Evolutionary conservation across 1,139 yeast species (phyloP).

Genomic region (Ashbya aceris): DNA sequence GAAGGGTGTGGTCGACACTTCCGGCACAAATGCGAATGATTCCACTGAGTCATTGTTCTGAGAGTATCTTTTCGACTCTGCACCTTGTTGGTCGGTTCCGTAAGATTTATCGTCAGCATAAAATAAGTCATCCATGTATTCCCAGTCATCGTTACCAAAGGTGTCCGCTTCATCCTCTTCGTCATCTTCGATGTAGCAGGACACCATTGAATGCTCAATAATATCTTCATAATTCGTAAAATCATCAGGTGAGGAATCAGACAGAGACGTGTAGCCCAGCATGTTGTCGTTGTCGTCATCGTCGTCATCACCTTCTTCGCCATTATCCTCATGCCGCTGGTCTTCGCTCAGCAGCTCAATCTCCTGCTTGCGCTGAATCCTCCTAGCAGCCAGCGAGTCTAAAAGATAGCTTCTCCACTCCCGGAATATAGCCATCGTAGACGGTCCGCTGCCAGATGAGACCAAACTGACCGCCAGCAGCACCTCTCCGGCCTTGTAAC

Average conservation of each 20-base stretch:
- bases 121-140: not conserved
- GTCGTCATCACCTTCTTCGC: slow-evolving; percentile 5
- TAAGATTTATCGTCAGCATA: slow-evolving; percentile 1
- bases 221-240: slow-evolving; percentile 2
- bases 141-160: slow-evolving; percentile 6
- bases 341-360: not conserved
- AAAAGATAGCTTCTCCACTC: slow-evolving; percentile 14
- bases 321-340: not conserved
- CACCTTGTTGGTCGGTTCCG: not conserved
- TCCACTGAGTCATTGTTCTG: slow-evolving; percentile 1
- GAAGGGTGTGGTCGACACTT: slow-evolving; percentile 2
- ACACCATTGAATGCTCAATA: not conserved
- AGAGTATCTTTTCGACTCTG: not conserved
- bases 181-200: not conserved
- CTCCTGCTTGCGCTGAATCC: slow-evolving; percentile 1
- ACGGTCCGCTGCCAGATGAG: slow-evolving; percentile 11
- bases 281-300: slow-evolving; percentile 3
- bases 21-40: not conserved
- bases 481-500: slow-evolving; percentile 19
- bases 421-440: slow-evolving; percentile 17
- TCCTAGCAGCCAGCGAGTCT: slow-evolving; percentile 1
- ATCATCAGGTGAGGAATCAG: not conserved
- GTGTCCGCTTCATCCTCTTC: slow-evolving; percentile 6
- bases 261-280: not conserved
- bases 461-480: slow-evolving; percentile 18